Evolutionary conservation across 2,329 filamentous ascomycete genomes (phyloP), one percentile per base, ranked within the genome.

Genomic region (Sporothrix brunneoviolacea): DNA sequence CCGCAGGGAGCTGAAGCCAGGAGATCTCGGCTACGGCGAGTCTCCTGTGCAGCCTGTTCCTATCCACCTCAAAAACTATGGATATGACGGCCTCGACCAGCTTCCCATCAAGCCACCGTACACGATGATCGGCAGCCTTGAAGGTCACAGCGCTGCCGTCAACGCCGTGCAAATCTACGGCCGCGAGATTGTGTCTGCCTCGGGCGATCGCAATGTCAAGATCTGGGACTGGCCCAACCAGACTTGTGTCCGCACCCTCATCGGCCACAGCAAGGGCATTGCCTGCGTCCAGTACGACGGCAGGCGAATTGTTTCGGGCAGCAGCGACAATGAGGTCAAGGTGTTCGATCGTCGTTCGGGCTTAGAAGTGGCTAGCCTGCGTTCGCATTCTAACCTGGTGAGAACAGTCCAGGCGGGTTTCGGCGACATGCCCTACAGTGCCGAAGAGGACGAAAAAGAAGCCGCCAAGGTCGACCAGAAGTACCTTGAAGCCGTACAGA

Each of bases 281-380:
- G 93, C 93, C 3, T 98, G 93, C 65, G 91, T 98, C 15, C 91
- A 98, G 67, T 97, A 93, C 62, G 93, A 98, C 64, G 90, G 89
- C 22, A 83, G 88, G 45, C 82, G 93, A 18, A 94, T 98, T 55
- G 89, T 98, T 46, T 96, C 89, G 60, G 93, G 93, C 3, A 96
- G 91, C 66, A 96, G 91, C 59, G 93, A 98, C 65, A 90, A 94
- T 63, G 91, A 93, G 36, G 89, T 98, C 28, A 90, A 93, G 58
- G 93, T 98, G 18, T 98, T 95, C 64, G 93, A 97, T 64, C 84
- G 86, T 39, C 78, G 80, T 40, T 90, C 89, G 0, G 86, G 87
- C 4, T 83, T 93, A 10, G 91, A 97, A 66, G 89, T 97, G 6
- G 91, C 91, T 15, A 91, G 87, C 61, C 74, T 98, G 8, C 77